Evolutionary conservation across 2,329 filamentous ascomycete genomes (phyloP), one percentile per base, ranked within the genome.

Genomic region (Coniochaeta ligniaria): DNA sequence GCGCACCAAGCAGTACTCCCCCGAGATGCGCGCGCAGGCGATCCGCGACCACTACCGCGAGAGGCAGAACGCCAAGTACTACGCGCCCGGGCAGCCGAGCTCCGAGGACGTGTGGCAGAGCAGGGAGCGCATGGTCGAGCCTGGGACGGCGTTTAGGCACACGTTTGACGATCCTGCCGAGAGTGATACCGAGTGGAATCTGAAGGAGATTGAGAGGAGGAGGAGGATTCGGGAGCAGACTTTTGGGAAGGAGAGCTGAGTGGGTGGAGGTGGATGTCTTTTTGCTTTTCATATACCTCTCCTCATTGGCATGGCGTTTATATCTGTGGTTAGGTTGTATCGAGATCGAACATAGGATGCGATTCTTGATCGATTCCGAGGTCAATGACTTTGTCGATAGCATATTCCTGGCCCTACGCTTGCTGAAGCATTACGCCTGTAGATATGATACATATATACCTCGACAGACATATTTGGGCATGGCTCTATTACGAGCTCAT

Each of bases 51-150:
- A 88, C 74, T 91, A 93, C 75, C 80, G 84, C 64, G 80, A 83
- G 65, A 89, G 87, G 73, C 81, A 84, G 69, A 74, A 79, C 63
- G 83, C 83, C 43, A 89, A 86, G 72, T 89, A 92, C 73, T 89
- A 92, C 73, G 84, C 75, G 17, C 73, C 79, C 16, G 85, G 85
- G 1, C 73, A 70, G 65, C 84, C 84, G 20, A 96, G 86, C 72
- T 96, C 91, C 75, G 91, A 97, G 76, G 90, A 97, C 78, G 80
- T 99, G 3, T 99, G 95, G 95, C 84, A 88, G 72, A 80, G 87
- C 60, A 84, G 95, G 67, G 80, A 80, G 38, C 81, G 84, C 64
- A 85, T 81, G 64, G 76, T 94, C 8, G 65, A 71, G n/a, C 71
- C 73, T 0, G 80, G 75, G 1, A 72, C 74, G 2, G 79, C 75